A percentile compares a stretch with the other conserved stretches of the same genome.
These are phyloP conservation scores for Coemansia sp. DNA, from an alignment of 192 early-diverging fungal species.

Conservation along the genomic window DNA sequence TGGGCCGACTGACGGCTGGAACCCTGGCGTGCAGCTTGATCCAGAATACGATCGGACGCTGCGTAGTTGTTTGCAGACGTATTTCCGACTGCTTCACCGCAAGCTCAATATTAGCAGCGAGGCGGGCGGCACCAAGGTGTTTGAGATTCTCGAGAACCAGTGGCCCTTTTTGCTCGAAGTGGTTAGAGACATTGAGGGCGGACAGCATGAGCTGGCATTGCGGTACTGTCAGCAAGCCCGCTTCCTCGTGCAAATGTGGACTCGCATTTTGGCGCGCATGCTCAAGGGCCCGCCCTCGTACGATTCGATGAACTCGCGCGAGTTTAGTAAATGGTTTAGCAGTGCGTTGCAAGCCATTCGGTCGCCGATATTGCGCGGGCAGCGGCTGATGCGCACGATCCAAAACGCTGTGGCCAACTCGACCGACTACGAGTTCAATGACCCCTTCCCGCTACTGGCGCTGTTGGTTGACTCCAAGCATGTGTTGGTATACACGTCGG, in stretches of 20 bases:
- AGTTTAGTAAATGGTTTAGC: constrained; percentile 48
- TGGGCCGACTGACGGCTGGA: constrained; percentile 66
- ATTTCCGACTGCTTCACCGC: constrained; percentile 76
- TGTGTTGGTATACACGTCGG: constrained; percentile 68
- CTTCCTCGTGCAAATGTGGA: constrained; percentile 41
- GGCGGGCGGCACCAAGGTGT: constrained; percentile 64
- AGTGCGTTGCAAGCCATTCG: constrained; percentile 49
- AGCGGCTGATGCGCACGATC: constrained; percentile 51
- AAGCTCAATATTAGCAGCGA: constrained; percentile 66
- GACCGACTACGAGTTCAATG: constrained; percentile 72
- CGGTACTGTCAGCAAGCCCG: constrained; percentile 68
- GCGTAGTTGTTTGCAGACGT: constrained; percentile 70
- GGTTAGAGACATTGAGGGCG: constrained; percentile 71
- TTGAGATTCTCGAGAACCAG: constrained; percentile 79
- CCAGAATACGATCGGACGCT: constrained; percentile 73
- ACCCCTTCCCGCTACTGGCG: constrained; percentile 60
- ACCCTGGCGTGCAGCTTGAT: constrained; percentile 62
- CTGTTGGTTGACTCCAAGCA: constrained; percentile 71
- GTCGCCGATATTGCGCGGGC: constrained; percentile 45
- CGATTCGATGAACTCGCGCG: constrained; percentile 39
- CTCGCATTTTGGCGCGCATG: constrained; percentile 25
- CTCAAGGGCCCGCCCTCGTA: constrained; percentile 43
- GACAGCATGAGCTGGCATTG: constrained; percentile 70
- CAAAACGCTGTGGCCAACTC: constrained; percentile 62
- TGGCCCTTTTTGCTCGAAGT: constrained; percentile 78